Evolutionary conservation across 805 yeast genomes (phyloP), one percentile per base, ranked within the genome.

Genomic region (Barnettozyma pratensis): DNA sequence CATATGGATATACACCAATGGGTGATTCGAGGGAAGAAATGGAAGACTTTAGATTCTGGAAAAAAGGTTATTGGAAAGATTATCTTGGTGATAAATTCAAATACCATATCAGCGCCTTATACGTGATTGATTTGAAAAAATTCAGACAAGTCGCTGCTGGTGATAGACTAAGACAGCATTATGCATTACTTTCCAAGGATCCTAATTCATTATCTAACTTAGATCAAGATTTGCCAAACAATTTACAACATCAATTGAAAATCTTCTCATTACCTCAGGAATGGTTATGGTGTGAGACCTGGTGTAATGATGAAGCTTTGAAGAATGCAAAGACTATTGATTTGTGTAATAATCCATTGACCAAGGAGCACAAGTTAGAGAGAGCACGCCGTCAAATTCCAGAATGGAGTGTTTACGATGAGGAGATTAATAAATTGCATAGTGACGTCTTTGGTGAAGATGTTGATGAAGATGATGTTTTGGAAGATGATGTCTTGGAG

Each of bases 201-300:
- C 85, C 94, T 1, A 73, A 68, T 26, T 90, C 97, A 0, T 70
- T 94, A 49, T 76, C 88, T 9, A 89, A 88, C 59, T 73, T 91
- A 51, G 98, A 90, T 62, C 97, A 92, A 63, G 98, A 94, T 62
- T 74, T 92, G 52, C 90, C 97, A n/a, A 94, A 92, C 65, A 87
- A 87, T 60, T 56, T 91, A 56, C 98, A 94, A 65, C 58, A 71
- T 26, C 64, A 66, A 30, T 65, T 92, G 31, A 84, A 83, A 44
- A 89, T 89, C 19, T 77, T 71, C 58, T 83, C 94, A 7, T 69
- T 88, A 40, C 87, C 89, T 4, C 83, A 83, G 55, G 91, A 87
- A 41, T 88, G 96, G 95, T 69, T 87, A 37, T 89, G 96, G 96
- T 89, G 96, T 67, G 96, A 88, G 60, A 88, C 96, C 0, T 88